A percentile compares a stretch with the other conserved stretches of the same genome.
phyloP scores from a whole-genome alignment of 495 filamentous ascomycete species.

The Trichoderma asperelloides region DNA sequence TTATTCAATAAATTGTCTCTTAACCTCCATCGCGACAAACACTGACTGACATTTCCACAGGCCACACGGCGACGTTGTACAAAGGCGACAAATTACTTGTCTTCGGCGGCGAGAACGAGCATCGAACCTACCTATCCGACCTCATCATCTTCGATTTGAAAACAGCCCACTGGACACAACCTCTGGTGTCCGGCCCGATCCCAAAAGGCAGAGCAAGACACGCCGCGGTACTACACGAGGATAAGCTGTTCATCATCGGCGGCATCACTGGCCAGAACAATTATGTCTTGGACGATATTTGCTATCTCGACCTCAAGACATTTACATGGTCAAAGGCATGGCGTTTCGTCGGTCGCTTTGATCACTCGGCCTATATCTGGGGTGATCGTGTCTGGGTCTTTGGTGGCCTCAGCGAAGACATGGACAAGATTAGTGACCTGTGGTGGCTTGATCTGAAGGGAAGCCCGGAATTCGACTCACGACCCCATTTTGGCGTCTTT shows the following conservation, averaged over 20 bases:
- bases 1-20: background rate
- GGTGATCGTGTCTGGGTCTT: conserved; percentile 92
- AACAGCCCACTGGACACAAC: conserved; percentile 89
- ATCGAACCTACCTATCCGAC: conserved; percentile 88
- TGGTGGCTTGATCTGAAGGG: conserved; percentile 95
- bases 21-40: background rate
- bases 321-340: conserved; percentile 96
- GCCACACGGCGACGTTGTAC: conserved; percentile 92
- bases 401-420: conserved; percentile 84
- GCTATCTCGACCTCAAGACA: conserved; percentile 91
- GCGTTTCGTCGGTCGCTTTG: conserved; percentile 88
- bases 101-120: conserved; percentile 96
- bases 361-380: conserved; percentile 88
- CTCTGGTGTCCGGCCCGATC: conserved; percentile 69
- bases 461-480: conserved; percentile 71
- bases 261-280: conserved; percentile 83
- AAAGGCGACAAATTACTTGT: conserved; percentile 89
- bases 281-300: conserved; percentile 86
- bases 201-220: conserved; percentile 87
- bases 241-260: conserved; percentile 90
- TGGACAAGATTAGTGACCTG: conserved; percentile 90
- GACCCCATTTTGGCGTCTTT: conserved; percentile 59
- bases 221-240: conserved; percentile 87
- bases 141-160: conserved; percentile 92
- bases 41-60: conserved; percentile 32